Conservation (phyloP, 1,139 yeast species). For the Taphrina confusa region DNA sequence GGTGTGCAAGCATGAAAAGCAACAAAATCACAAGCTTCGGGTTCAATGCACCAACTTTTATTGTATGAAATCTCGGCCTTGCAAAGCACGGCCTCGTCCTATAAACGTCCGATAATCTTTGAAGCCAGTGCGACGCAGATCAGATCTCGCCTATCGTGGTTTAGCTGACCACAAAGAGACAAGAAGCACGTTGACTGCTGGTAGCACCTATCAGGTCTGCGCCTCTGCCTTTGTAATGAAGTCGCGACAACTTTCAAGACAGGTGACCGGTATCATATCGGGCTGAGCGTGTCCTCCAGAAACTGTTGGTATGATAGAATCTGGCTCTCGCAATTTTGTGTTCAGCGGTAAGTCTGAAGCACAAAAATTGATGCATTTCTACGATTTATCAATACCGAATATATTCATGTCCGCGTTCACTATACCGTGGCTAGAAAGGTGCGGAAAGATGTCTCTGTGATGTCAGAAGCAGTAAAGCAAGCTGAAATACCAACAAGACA, state of each 20-base stretch:
- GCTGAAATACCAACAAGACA: constrained; percentile 10
- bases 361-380: constrained; percentile 9
- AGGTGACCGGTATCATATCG: constrained; percentile 5
- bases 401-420: background rate
- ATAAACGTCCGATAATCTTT: no score
- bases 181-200: background rate
- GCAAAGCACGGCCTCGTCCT: no score
- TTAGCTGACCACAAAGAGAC: no score
- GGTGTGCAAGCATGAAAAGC: no score
- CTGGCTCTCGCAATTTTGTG: background rate
- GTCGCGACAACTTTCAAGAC: background rate
- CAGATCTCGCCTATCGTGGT: no score
- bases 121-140: no score
- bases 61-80: no score
- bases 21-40: no score
- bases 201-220: background rate
- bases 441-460: background rate
- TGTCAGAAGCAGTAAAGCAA: background rate
- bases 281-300: constrained; percentile 9
- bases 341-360: background rate
- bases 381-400: background rate
- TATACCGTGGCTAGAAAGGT: constrained; percentile 11
- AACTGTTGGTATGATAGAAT: background rate
- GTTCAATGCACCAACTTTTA: no score
- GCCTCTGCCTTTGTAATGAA: background rate